Conservation (phyloP, 306 rosid genomes). For the Cyamopsis tetragonoloba region DNA sequence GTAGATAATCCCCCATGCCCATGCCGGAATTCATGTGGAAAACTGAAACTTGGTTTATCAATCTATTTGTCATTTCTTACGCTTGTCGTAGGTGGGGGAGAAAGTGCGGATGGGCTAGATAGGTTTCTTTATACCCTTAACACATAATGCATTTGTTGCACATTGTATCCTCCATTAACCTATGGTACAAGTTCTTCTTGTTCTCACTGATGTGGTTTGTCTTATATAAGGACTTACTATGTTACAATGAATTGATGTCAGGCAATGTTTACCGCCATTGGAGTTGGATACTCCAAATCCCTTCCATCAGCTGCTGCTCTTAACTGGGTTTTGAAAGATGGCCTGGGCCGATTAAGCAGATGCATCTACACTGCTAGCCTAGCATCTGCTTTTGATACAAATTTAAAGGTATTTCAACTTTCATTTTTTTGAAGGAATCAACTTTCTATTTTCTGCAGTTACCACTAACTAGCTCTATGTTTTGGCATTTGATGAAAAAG, state of each 20-base stretch:
- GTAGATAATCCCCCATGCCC: not conserved
- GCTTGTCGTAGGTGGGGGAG: not conserved
- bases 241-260: constrained; percentile 41
- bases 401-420: constrained; percentile 64
- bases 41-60: not conserved
- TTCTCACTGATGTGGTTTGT: not conserved
- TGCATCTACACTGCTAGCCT: constrained; percentile 87
- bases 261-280: constrained; percentile 96
- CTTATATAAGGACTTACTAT: constrained; percentile 16
- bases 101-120: not conserved
- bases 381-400: constrained; percentile 87
- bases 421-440: not conserved
- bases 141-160: not conserved
- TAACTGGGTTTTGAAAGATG: constrained; percentile 92
- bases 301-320: constrained; percentile 93
- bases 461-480: constrained; percentile 25
- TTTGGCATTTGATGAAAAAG: constrained; percentile 20
- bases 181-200: not conserved
- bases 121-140: not conserved
- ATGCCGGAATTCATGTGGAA: constrained; percentile 2
- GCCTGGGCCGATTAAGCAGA: constrained; percentile 82
- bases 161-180: not conserved
- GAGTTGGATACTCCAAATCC: constrained; percentile 76
- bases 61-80: not conserved
- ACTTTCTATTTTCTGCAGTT: constrained; percentile 8